Evolutionary conservation across 352 stramenopile species (phyloP), one percentile per base, ranked within the genome.

Genomic region (Globisporangium abappressorium): DNA sequence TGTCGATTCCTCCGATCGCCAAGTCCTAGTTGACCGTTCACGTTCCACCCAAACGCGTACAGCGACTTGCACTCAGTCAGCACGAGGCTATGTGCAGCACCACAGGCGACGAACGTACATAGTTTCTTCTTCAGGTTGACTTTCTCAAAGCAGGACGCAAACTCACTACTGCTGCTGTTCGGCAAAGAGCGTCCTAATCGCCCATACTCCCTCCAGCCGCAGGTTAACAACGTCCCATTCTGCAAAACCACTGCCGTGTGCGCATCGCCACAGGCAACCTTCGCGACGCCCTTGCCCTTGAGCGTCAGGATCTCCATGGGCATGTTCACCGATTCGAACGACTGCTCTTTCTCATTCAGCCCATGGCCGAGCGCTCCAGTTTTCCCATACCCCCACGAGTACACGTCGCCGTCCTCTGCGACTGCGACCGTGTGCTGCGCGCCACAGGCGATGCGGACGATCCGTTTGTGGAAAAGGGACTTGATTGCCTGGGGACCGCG

Each of bases 381-480:
- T 30, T 70, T 70, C 33, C 78, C 85, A 49, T 85, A 61, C 15
- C 85, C 85, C 83, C 83, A 93, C 51, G 85, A 80, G 58, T 89
- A 90, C 30, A 91, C 80, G 54, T 80, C 77, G 12, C 83, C 80
- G 30, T 92, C 81, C 62, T 90, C 82, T 28, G 81, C 71, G 6
- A 91, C 66, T 2, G 80, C 81, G 11, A 94, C 65, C 1, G 75
- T 86, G 66, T 95, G 86, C 51, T 70, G 81, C 12, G 75, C 70
- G 8, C 85, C 85, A 57, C 87, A 95, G 0, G 81, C 76, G 9
- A 94, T 62, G 28, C 89, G 80, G 5, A 83, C 65, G 3, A 92
- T 77, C 3, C 74, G 74, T 64, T 91, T 91, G 70, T 90, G 80
- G 14, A 86, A 71, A 33, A 91, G 70, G 41, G 80, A 75, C 4